Conservation (phyloP, 2,329 filamentous ascomycete species). For the Colletotrichum karsti region DNA sequence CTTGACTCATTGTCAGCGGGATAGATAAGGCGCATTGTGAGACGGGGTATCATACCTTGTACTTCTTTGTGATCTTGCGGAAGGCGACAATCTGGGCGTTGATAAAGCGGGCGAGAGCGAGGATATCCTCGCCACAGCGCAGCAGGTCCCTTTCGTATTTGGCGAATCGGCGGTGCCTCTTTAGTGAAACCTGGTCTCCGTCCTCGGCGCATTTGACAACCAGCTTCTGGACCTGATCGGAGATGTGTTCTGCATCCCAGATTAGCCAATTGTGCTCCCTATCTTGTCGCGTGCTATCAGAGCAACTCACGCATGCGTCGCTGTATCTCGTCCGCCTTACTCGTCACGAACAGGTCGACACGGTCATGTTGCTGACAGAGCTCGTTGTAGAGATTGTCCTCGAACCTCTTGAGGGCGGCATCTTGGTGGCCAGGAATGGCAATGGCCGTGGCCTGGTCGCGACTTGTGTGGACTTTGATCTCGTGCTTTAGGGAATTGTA, state of each 20-base stretch:
- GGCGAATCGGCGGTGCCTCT: slow-evolving; percentile 59
- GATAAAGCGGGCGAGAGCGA: slow-evolving; percentile 75
- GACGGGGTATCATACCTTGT: slow-evolving; percentile 60
- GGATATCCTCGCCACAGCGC: slow-evolving; percentile 75
- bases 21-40: background rate
- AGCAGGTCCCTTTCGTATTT: slow-evolving; percentile 62
- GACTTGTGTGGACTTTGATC: slow-evolving; percentile 82
- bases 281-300: background rate
- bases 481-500: slow-evolving; percentile 88
- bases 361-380: slow-evolving; percentile 80
- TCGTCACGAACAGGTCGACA: slow-evolving; percentile 79
- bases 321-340: slow-evolving; percentile 82
- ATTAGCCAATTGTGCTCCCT: slow-evolving; percentile 3
- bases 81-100: slow-evolving; percentile 80
- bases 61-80: slow-evolving; percentile 86
- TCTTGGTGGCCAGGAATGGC: slow-evolving; percentile 78
- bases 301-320: slow-evolving; percentile 66
- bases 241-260: slow-evolving; percentile 54
- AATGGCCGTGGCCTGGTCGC: slow-evolving; percentile 73
- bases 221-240: slow-evolving; percentile 55
- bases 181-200: slow-evolving; percentile 46
- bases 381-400: slow-evolving; percentile 75
- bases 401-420: slow-evolving; percentile 67
- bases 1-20: slow-evolving; percentile 44
- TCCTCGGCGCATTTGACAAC: slow-evolving; percentile 51